Base-by-base conservation (phyloP, 345 rosid genomes). In the Populus pruinosa region DNA sequence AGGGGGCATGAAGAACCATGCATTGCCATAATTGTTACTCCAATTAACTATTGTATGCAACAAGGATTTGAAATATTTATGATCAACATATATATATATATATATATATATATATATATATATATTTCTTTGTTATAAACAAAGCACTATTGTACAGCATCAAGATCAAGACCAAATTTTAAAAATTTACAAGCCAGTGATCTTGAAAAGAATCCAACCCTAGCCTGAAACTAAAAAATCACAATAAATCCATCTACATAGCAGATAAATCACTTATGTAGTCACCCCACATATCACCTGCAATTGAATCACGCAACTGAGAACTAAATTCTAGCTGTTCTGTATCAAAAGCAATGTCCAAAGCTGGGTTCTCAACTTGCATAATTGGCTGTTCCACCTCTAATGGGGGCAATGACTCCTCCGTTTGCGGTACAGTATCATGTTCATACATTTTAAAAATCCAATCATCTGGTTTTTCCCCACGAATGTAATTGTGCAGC, bases 381-480 rank as follows among this genome's bases (percentile, higher is more conserved):
- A 77, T 71, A 70, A 77, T 64, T 43, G 83, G 62, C 64, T 80
- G 89, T 63, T 83, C 91, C 72, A 49, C 78, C 76, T 86, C 85
- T 39, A 77, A 70, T 39, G 85, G 78, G 44, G 85, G 85, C 69
- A 81, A 67, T 0, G 77, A 68, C 50, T 87, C 90, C 53, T 77
- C 93, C 71, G 82, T 82, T 76, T 87, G 85, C 64, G 79, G 55
- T 3, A 66, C 43, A 23, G 78, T 69, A 18, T 81, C 89, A 11
- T 84, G 78, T 79, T 84, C 92, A 31, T 82, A 87, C 89, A 80
- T 89, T 39, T 82, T 78, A 83, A 91, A 90, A 74, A 93, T 82
- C 73, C 84, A 61, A 78, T 93, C 97, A 73, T 90, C 97, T 0
- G 95, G 95, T 78, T 89, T 89, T 85, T 93, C 98, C 64, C 78